Percentiles rank a stretch among this genome's conserved stretches.
These are phyloP conservation scores for Pistacia vera DNA, from an alignment of 345 rosid species.

Conservation along the genomic window DNA sequence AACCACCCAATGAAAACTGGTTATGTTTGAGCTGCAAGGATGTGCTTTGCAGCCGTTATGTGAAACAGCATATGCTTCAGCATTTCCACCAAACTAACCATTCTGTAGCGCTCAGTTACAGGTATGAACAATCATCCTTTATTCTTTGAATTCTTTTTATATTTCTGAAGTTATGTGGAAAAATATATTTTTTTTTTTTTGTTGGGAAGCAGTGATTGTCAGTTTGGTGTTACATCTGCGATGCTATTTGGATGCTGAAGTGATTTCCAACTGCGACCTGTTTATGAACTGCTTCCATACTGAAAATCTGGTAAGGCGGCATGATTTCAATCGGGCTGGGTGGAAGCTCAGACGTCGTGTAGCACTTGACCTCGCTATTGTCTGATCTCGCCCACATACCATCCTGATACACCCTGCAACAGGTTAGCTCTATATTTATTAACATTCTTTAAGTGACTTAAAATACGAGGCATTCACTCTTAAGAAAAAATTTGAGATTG, in stretches of 20 bases:
- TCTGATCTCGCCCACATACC: slow-evolving; percentile 71
- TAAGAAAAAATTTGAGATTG: background rate
- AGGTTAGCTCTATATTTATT: slow-evolving; percentile 33
- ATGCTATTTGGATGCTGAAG: slow-evolving; percentile 82
- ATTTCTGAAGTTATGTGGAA: no score
- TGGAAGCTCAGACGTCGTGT: slow-evolving; percentile 75
- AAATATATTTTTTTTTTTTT: background rate
- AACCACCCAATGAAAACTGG: slow-evolving; percentile 87
- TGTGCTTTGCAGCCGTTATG: slow-evolving; percentile 87
- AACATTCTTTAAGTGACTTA: no score
- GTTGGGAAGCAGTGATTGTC: slow-evolving; percentile 66
- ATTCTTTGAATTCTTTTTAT: background rate
- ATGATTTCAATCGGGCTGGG: slow-evolving; percentile 55
- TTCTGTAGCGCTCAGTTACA: slow-evolving; percentile 75
- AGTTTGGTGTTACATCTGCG: slow-evolving; percentile 86
- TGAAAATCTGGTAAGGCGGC: slow-evolving; percentile 77
- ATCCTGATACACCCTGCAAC: slow-evolving; percentile 68
- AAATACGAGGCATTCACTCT: no score
- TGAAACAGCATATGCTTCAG: slow-evolving; percentile 84
- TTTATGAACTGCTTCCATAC: slow-evolving; percentile 68
- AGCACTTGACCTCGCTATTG: slow-evolving; percentile 67
- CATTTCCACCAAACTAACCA: slow-evolving; percentile 68
- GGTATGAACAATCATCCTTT: slow-evolving; percentile 33
- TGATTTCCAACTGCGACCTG: slow-evolving; percentile 62
- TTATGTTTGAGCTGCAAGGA: slow-evolving; percentile 81